These are phyloP conservation scores for Cyathus striatus DNA, from an alignment of 768 basidiomycete species.

Conservation along the genomic window DNA sequence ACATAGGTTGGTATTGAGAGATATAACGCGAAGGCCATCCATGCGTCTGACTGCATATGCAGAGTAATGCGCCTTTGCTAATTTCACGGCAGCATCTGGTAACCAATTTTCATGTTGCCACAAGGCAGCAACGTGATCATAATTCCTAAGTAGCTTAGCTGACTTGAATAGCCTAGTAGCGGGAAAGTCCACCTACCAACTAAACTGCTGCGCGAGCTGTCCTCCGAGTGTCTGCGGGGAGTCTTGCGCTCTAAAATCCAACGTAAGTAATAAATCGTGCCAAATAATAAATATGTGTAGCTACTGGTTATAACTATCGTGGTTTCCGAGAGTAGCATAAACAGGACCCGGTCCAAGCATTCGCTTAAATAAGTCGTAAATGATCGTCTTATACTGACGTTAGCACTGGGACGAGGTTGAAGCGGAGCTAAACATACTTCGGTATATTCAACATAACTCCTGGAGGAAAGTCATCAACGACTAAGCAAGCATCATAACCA, in stretches of 20 bases:
- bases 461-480: conserved; percentile 15
- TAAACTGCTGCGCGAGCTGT: conserved; percentile 52
- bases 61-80: conserved; percentile 65
- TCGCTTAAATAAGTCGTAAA: conserved; percentile 64
- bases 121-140: conserved; percentile 65
- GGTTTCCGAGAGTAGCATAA: conserved; percentile 73
- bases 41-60: conserved; percentile 65
- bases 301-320: conserved; percentile 68
- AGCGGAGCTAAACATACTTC: conserved; percentile 38
- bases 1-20: conserved; percentile 77
- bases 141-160: conserved; percentile 46
- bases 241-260: conserved; percentile 44
- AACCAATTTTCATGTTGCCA: conserved; percentile 75
- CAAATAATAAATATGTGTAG: conserved; percentile 8
- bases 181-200: conserved; percentile 40
- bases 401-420: background rate
- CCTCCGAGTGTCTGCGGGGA: conserved; percentile 56
- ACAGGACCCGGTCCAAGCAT: conserved; percentile 64
- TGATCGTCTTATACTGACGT: conserved; percentile 36
- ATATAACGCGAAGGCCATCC: conserved; percentile 68
- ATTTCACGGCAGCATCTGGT: conserved; percentile 44
- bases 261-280: background rate
- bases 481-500: conserved; percentile 1
- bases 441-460: conserved; percentile 55
- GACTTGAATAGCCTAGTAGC: background rate